phyloP scores from a whole-genome alignment of 805 yeast species.

The Teunomyces kruisii region DNA sequence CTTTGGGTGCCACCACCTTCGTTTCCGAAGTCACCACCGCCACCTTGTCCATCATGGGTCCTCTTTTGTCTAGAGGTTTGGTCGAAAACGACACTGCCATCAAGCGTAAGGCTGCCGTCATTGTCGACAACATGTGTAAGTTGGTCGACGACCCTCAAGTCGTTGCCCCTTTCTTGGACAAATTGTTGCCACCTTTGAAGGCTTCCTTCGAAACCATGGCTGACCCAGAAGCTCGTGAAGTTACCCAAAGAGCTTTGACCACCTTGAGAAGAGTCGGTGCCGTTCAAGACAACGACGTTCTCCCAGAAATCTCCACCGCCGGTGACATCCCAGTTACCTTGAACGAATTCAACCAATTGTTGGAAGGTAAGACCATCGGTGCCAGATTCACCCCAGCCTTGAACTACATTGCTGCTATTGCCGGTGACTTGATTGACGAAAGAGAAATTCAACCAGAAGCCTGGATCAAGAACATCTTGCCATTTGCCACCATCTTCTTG shows the following conservation, averaged over 20 bases:
- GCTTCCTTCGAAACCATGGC: slow-evolving; percentile 94
- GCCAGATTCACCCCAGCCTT: slow-evolving; percentile 77
- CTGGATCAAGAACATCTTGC: slow-evolving; percentile 87
- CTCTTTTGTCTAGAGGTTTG: slow-evolving; percentile 97
- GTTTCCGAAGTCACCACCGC: slow-evolving; percentile 99
- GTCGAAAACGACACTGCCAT: slow-evolving; percentile 99
- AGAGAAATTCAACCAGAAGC: slow-evolving; percentile 86
- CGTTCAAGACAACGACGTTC: slow-evolving; percentile 81
- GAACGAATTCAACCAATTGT: slow-evolving; percentile 72
- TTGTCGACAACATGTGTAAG: slow-evolving; percentile 99
- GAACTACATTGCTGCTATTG: slow-evolving; percentile 89
- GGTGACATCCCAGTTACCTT: slow-evolving; percentile 93
- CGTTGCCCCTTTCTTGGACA: slow-evolving; percentile 98
- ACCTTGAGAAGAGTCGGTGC: slow-evolving; percentile 99
- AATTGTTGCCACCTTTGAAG: slow-evolving; percentile 94
- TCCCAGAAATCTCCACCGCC: slow-evolving; percentile 98
- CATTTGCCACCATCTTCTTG: slow-evolving; percentile 93
- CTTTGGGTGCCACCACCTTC: slow-evolving; percentile 99
- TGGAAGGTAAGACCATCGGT: slow-evolving; percentile 65
- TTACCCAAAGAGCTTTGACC: slow-evolving; percentile 93
- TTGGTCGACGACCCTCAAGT: slow-evolving; percentile 99
- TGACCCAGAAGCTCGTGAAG: slow-evolving; percentile 99
- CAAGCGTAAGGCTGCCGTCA: slow-evolving; percentile 99
- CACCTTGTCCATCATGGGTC: slow-evolving; percentile 98
- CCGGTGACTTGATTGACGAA: slow-evolving; percentile 99